Conservation (phyloP, 495 filamentous ascomycete species). For the Jackrogersella multiformis region DNA sequence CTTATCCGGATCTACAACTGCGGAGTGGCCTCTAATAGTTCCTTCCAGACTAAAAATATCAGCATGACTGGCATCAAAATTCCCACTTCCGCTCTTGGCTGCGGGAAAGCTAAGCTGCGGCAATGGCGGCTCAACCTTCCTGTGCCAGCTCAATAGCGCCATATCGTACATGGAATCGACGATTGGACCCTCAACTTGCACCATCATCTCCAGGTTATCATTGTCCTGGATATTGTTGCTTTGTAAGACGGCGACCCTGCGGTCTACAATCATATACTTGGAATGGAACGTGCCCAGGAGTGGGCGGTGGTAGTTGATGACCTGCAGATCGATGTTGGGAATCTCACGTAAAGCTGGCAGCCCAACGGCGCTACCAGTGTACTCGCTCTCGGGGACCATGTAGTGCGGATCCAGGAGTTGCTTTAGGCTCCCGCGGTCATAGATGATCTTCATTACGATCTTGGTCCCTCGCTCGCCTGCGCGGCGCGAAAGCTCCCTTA, state of each 20-base stretch:
- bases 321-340: slow-evolving; percentile 74
- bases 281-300: slow-evolving; percentile 78
- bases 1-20: slow-evolving; percentile 42
- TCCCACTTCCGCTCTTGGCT: slow-evolving; percentile 34
- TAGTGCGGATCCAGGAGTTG: slow-evolving; percentile 72
- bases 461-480: slow-evolving; percentile 66
- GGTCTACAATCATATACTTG: slow-evolving; percentile 81
- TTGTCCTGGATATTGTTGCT: slow-evolving; percentile 85
- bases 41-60: slow-evolving; percentile 40
- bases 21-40: slow-evolving; percentile 41
- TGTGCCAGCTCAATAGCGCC: slow-evolving; percentile 75
- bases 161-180: slow-evolving; percentile 79
- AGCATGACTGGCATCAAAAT: slow-evolving; percentile 36
- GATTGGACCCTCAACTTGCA: slow-evolving; percentile 78
- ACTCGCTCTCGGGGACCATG: slow-evolving; percentile 64
- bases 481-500: slow-evolving; percentile 71
- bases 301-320: slow-evolving; percentile 78
- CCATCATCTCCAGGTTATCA: slow-evolving; percentile 82
- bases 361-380: slow-evolving; percentile 63
- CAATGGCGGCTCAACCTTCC: slow-evolving; percentile 67
- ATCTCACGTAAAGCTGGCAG: slow-evolving; percentile 70
- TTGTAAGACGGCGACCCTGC: slow-evolving; percentile 70
- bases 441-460: slow-evolving; percentile 76
- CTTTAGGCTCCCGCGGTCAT: slow-evolving; percentile 73
- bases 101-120: slow-evolving; percentile 66